Conservation (phyloP, 2,329 filamentous ascomycete species). For the Neofusicoccum ribis region DNA sequence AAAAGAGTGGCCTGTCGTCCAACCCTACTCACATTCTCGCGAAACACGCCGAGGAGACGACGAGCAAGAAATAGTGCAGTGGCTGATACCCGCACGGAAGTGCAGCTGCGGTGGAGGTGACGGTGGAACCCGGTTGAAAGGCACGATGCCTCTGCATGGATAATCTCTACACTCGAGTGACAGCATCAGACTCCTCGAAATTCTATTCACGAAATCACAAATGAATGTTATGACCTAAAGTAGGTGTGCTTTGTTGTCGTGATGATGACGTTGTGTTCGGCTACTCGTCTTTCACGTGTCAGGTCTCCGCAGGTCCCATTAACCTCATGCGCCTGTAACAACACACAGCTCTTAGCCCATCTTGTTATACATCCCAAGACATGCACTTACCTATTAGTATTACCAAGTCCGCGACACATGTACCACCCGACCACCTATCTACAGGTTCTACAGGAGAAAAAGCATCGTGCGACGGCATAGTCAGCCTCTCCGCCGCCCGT, state of each 20-base stretch:
- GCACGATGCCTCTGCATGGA: background rate
- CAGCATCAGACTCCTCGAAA: background rate
- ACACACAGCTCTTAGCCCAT: too few species aligned
- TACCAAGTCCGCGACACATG: too few species aligned
- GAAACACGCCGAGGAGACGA: constrained; percentile 61
- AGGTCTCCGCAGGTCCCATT: too few species aligned
- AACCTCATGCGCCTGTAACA: too few species aligned
- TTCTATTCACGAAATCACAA: background rate
- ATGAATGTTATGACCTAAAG: background rate
- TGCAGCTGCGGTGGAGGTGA: background rate
- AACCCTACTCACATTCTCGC: constrained; percentile 69
- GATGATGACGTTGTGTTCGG: background rate
- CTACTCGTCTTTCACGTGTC: background rate
- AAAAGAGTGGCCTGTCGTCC: constrained; percentile 52
- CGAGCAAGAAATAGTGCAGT: constrained; percentile 49
- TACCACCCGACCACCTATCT: too few species aligned
- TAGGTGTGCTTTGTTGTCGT: background rate
- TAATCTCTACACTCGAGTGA: background rate
- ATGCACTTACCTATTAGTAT: too few species aligned
- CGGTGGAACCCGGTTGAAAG: background rate
- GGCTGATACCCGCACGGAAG: constrained; percentile 3
- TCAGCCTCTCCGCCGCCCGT: too few species aligned
- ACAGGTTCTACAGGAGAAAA: too few species aligned
- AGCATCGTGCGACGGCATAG: too few species aligned
- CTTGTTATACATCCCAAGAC: too few species aligned